Percentiles rank a stretch among this genome's conserved stretches.
Conservation (phyloP, 1,139 yeast genomes). For the Protomyces arabidopsidicola region DNA sequence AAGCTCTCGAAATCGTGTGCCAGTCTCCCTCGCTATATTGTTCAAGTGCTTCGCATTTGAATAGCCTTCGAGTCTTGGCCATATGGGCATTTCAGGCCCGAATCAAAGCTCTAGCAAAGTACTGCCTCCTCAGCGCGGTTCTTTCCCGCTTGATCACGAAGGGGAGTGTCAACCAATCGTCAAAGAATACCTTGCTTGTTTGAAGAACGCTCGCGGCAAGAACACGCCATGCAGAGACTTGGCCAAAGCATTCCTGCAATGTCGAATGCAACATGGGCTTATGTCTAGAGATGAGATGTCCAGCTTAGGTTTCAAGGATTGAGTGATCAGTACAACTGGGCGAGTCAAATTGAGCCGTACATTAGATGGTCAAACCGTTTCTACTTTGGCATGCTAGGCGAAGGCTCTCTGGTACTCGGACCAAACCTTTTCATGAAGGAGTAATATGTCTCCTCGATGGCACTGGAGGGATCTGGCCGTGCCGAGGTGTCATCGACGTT, state of each 20-base stretch:
- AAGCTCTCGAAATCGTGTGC: no score
- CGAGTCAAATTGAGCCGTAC: no score
- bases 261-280: constrained; percentile 28
- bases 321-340: background rate
- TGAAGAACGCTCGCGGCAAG: constrained; percentile 10
- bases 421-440: background rate
- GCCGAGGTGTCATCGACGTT: background rate
- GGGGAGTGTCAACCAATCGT: constrained; percentile 27
- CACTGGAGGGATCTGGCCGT: background rate
- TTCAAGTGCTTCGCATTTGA: no score
- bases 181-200: constrained; percentile 23
- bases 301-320: constrained; percentile 7
- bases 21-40: no score
- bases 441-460: background rate
- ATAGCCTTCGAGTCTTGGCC: no score
- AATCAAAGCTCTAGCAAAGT: constrained; percentile 11
- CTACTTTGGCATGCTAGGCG: background rate
- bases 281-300: constrained; percentile 27
- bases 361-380: background rate
- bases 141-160: constrained; percentile 29
- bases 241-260: constrained; percentile 27
- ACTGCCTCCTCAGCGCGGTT: constrained; percentile 28
- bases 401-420: background rate
- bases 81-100: constrained; percentile 17
- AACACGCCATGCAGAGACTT: constrained; percentile 23